These are phyloP conservation scores for Lizanozyma gosingica DNA, from an alignment of 1,139 yeast genomes.

Conservation along the genomic window DNA sequence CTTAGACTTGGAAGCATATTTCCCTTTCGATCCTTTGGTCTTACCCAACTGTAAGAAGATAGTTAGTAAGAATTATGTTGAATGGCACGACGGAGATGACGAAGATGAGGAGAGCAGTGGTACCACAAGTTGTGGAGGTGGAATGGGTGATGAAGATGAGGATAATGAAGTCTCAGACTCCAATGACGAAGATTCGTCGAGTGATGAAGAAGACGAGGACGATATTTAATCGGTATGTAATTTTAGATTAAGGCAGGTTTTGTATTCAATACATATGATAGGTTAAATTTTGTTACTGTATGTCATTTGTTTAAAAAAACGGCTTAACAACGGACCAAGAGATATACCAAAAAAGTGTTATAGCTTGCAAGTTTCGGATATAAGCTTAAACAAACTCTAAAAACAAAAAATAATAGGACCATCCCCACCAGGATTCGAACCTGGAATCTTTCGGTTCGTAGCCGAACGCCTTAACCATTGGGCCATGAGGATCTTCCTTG, in stretches of 20 bases:
- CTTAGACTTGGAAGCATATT: constrained; percentile 81
- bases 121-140: not conserved
- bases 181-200: not conserved
- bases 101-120: constrained; percentile 50
- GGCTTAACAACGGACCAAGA: too few relatives aligned
- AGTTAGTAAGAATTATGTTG: constrained; percentile 49
- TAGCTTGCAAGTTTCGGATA: too few relatives aligned
- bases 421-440: constrained; percentile 96
- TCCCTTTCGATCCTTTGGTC: constrained; percentile 91
- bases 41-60: constrained; percentile 49
- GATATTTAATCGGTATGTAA: not conserved
- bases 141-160: not conserved
- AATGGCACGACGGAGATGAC: constrained; percentile 70
- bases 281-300: not conserved
- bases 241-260: not conserved
- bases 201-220: not conserved
- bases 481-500: constrained; percentile 59
- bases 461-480: constrained; percentile 93
- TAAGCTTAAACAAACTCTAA: too few relatives aligned
- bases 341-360: too few relatives aligned
- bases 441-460: constrained; percentile 93
- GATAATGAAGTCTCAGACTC: not conserved
- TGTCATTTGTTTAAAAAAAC: too few relatives aligned
- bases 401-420: constrained; percentile 20
- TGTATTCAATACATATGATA: too few relatives aligned